These are phyloP conservation scores for Bacidia gigantensis DNA, from an alignment of 495 filamentous ascomycete genomes.

Conservation along the genomic window DNA sequence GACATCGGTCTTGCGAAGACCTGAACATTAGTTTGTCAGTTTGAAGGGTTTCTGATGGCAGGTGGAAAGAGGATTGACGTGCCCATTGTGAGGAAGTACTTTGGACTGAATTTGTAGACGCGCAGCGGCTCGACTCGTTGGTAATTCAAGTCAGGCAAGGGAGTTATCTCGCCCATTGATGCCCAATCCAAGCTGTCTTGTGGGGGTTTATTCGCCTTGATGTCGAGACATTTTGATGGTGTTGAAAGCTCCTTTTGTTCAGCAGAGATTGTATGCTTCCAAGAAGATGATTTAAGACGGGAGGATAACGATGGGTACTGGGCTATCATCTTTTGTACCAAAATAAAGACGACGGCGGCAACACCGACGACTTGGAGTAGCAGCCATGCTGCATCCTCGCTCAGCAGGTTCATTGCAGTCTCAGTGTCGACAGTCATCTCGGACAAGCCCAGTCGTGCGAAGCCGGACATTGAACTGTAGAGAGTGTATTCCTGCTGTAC, in stretches of 20 bases:
- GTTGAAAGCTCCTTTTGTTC: background rate
- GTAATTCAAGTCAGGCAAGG: constrained; percentile 3
- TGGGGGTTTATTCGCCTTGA: background rate
- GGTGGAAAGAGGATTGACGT: constrained; percentile 8
- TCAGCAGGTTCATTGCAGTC: background rate
- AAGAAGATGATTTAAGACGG: background rate
- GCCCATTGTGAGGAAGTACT: constrained; percentile 66
- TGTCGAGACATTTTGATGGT: background rate
- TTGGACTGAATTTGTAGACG: constrained; percentile 42
- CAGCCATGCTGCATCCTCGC: constrained; percentile 1
- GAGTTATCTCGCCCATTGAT: constrained; percentile 4
- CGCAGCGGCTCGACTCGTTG: background rate
- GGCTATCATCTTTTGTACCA: background rate
- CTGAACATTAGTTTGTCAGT: constrained; percentile 18
- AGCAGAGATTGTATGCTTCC: too few species aligned
- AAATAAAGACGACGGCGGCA: background rate
- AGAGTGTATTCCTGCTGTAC: too few species aligned
- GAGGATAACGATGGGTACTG: background rate
- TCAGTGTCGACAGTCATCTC: too few species aligned
- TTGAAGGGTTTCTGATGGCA: constrained; percentile 6
- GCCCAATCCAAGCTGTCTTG: constrained; percentile 1
- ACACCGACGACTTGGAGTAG: background rate
- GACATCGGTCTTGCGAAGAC: constrained; percentile 36
- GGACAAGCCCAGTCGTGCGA: too few species aligned
- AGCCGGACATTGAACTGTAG: too few species aligned